These are phyloP conservation scores for Cystobasidium ongulense DNA, from an alignment of 768 basidiomycete genomes.

Conservation along the genomic window DNA sequence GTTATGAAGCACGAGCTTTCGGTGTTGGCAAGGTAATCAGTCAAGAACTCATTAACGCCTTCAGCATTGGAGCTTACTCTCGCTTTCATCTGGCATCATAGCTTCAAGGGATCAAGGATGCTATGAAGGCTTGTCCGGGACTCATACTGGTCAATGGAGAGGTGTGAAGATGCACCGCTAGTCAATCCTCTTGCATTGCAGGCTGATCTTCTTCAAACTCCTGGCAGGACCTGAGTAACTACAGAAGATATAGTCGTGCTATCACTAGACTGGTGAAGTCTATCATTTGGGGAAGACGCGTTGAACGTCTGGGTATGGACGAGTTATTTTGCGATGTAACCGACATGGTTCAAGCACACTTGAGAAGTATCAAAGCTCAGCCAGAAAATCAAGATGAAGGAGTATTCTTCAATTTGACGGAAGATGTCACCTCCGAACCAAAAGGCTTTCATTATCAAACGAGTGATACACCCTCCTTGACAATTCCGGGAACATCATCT, in stretches of 20 bases:
- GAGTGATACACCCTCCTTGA: conserved; percentile 1
- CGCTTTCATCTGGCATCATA: neutral
- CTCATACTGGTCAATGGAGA: conserved; percentile 40
- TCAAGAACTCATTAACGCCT: neutral
- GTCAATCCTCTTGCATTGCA: neutral
- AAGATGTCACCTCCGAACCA: neutral
- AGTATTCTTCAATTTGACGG: conserved; percentile 32
- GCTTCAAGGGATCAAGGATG: conserved; percentile 32
- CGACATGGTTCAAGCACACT: conserved; percentile 32
- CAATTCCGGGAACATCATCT: conserved; percentile 7
- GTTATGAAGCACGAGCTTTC: conserved; percentile 38
- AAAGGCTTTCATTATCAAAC: conserved; percentile 34
- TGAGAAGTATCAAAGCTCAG: neutral
- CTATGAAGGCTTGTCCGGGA: conserved; percentile 32
- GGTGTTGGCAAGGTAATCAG: conserved; percentile 37
- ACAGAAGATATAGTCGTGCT: conserved; percentile 33
- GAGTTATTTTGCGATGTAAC: conserved; percentile 40
- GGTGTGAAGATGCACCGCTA: too few species aligned
- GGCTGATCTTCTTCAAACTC: too few species aligned
- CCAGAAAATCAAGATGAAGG: neutral
- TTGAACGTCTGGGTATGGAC: conserved; percentile 41
- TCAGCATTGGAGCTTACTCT: neutral
- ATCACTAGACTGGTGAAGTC: conserved; percentile 36
- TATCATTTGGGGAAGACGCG: conserved; percentile 27
- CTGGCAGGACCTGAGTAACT: conserved; percentile 38